Base-by-base conservation (phyloP, 805 yeast genomes). In the Schwanniomyces pseudopolymorphus region DNA sequence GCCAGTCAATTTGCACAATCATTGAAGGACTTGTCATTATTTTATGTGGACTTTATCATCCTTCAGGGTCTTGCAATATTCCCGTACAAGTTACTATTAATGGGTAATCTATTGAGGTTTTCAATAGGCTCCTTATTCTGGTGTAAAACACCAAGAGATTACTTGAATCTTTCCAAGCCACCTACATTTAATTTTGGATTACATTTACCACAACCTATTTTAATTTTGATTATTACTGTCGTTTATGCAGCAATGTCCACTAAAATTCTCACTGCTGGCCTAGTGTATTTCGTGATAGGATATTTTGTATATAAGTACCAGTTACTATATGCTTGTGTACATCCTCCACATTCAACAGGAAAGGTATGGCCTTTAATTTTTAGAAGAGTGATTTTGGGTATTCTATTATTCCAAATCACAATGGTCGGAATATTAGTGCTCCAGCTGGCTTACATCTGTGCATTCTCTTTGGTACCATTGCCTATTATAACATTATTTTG, bases 341-440 rank as follows among this genome's bases (percentile, higher is more conserved):
- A 94, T 64, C 91, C 96, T 8, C 97, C 95, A 33, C 98, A 94
- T 67, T 90, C 97, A 0, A 94, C 97, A 0, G 99, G 98, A 1
- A 87, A 87, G 60, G 95, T 92, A 1, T 92, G 97, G 98, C 96
- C 97, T 0, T 72, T 90, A 41, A 84, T 92, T 2, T 86, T 87
- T 59, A 76, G 96, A 56, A 76, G 99, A 54, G 81, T 91, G 1
- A 81, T 87, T 45, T 61, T 89, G 47, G 98, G 98, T 0, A 67
- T 92, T 21, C 66, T 87, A 27, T 72, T 92, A 13, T 90, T 92
- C 64, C 99, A 94, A 60, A 67, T 92, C 48, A 89, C 96, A 10
- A 90, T 91, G 88, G 89, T 92, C 0, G 98, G 98, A 2, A 83
- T 95, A 0, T 73, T 92, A 49, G 90, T 88, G 0, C 77, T 89